These are phyloP conservation scores for Stagonosporopsis cucurbitacearum DNA, from an alignment of 2,329 filamentous ascomycete species.

Conservation along the genomic window DNA sequence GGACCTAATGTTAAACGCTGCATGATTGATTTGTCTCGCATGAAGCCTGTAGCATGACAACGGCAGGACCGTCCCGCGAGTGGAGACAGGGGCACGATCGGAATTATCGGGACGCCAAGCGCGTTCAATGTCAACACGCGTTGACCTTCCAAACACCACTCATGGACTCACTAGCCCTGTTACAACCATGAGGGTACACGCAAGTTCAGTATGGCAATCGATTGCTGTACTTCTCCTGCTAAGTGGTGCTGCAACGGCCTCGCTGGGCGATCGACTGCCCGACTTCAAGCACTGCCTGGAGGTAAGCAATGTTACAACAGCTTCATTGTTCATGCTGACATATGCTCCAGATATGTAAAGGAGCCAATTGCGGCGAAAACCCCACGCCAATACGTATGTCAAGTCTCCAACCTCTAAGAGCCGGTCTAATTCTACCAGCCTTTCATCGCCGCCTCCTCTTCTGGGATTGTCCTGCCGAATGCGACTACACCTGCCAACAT, in stretches of 20 bases:
- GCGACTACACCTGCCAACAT: conserved; percentile 98
- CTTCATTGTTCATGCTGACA: not conserved
- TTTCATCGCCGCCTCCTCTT: conserved; percentile 83
- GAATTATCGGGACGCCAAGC: conserved; percentile 16
- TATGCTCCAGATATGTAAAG: conserved; percentile 72
- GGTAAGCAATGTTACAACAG: conserved; percentile 57
- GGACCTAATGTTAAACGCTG: too few relatives aligned
- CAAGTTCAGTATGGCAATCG: conserved; percentile 32
- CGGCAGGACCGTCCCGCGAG: not conserved
- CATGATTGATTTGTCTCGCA: too few relatives aligned
- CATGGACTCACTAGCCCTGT: conserved; percentile 20
- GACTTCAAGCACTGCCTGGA: conserved; percentile 88
- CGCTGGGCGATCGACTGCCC: conserved; percentile 80
- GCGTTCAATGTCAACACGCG: conserved; percentile 20
- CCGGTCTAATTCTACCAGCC: conserved; percentile 59
- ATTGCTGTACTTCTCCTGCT: conserved; percentile 37
- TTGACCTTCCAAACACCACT: conserved; percentile 18
- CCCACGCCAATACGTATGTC: conserved; percentile 72
- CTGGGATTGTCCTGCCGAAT: conserved; percentile 92
- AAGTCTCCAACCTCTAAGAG: conserved; percentile 2
- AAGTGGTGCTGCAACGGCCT: conserved; percentile 63
- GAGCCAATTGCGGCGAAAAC: conserved; percentile 76
- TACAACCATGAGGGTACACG: conserved; percentile 38
- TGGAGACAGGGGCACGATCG: conserved; percentile 14
- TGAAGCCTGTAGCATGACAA: not conserved